These are phyloP conservation scores for Botrytis hyacinthi DNA, from an alignment of 2,329 filamentous ascomycete species.

Conservation along the genomic window DNA sequence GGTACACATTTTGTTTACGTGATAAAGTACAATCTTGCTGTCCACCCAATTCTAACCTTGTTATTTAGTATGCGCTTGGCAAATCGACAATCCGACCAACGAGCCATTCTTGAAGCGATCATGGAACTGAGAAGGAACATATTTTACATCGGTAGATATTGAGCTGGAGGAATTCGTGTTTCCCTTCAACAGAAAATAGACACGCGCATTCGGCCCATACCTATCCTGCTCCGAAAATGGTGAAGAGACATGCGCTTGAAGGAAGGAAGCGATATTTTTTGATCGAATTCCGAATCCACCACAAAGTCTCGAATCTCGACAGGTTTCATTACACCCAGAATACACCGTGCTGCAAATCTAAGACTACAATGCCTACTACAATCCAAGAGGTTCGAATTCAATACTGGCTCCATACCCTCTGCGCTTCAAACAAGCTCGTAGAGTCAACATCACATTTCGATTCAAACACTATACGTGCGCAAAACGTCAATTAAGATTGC, in stretches of 20 bases:
- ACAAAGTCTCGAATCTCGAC: not conserved
- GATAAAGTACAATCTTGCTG: not conserved
- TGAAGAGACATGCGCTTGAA: rapidly evolving
- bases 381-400: not conserved
- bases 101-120: not conserved
- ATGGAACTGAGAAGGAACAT: not conserved
- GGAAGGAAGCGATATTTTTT: not conserved
- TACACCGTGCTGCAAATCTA: not conserved
- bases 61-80: not conserved
- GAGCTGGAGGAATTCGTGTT: not conserved
- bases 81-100: rapidly evolving
- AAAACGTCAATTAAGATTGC: no score
- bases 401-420: not conserved
- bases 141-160: not conserved
- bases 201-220: not conserved
- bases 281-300: no score
- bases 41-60: not conserved
- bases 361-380: not conserved
- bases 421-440: not conserved
- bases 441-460: not conserved
- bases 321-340: no score
- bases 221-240: not conserved
- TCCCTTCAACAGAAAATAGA: not conserved
- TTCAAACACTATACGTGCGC: no score
- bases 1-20: not conserved